Percentiles rank a stretch among this genome's conserved stretches.
phyloP scores from a whole-genome alignment of 768 basidiomycete species.

The Hypsizygus marmoreus region DNA sequence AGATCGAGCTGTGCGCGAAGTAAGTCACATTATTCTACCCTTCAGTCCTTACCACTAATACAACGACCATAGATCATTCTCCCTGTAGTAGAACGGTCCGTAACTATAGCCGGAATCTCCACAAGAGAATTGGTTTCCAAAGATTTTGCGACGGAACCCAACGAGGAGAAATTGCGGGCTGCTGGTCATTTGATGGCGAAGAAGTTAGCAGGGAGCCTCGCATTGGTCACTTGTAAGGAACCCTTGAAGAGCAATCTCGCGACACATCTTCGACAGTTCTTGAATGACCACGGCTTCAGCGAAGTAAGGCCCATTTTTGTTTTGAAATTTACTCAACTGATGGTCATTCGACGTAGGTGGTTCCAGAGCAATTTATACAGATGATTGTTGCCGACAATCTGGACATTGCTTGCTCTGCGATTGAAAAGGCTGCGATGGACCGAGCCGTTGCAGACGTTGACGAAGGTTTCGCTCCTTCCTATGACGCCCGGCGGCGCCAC shows the following conservation, averaged over 20 bases:
- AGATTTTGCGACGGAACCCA: constrained; percentile 92
- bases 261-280: constrained; percentile 79
- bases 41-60: constrained; percentile 4
- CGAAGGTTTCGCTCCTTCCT: constrained; percentile 80
- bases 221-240: constrained; percentile 97
- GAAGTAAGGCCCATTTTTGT: constrained; percentile 51
- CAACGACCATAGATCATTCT: constrained; percentile 72
- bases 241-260: constrained; percentile 91
- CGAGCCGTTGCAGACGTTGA: constrained; percentile 92
- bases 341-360: constrained; percentile 35
- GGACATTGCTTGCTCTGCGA: constrained; percentile 89
- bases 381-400: constrained; percentile 90
- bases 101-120: constrained; percentile 97
- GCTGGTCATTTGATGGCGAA: constrained; percentile 97
- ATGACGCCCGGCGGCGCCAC: constrained; percentile 82
- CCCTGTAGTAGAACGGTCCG: constrained; percentile 96
- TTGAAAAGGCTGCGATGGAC: constrained; percentile 98
- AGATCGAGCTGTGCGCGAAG: constrained; percentile 93
- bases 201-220: constrained; percentile 94
- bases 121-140: constrained; percentile 93
- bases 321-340: background rate
- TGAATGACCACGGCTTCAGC: constrained; percentile 86
- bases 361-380: constrained; percentile 77
- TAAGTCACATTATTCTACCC: constrained; percentile 30
- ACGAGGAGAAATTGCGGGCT: constrained; percentile 86